Conservation (phyloP, 768 basidiomycete genomes). For the Kwoniella heveanensis region DNA sequence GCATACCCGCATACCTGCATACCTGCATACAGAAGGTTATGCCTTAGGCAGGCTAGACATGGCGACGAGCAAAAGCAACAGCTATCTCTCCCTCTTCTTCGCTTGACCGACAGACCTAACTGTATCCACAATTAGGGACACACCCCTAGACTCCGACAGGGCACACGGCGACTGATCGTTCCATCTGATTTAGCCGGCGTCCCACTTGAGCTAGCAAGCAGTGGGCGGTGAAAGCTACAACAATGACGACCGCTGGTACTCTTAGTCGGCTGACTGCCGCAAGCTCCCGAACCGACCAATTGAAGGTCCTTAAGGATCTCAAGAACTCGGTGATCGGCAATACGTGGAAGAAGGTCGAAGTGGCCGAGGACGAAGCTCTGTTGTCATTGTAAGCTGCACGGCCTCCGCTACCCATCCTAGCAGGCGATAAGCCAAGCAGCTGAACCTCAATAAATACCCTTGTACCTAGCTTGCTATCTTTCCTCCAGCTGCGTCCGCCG, state of each 20-base stretch:
- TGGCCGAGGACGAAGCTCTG: constrained; percentile 41
- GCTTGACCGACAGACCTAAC: no score
- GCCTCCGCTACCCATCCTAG: neutral
- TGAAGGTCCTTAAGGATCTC: constrained; percentile 46
- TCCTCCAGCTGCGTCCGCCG: constrained; percentile 14
- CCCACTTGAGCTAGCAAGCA: no score
- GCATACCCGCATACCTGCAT: no score
- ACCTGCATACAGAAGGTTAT: no score
- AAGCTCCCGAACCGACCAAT: constrained; percentile 13
- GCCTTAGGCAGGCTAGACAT: no score
- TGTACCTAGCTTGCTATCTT: constrained; percentile 15
- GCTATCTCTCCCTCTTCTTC: no score
- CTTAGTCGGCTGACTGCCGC: neutral
- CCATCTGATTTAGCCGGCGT: no score
- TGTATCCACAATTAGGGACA: no score
- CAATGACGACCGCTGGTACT: constrained; percentile 4
- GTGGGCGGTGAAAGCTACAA: no score
- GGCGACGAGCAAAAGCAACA: no score
- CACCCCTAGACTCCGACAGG: no score
- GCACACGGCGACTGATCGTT: no score
- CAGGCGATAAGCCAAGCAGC: neutral
- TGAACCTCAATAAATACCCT: neutral
- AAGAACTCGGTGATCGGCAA: constrained; percentile 56
- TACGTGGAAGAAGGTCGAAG: constrained; percentile 51
- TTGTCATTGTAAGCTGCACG: constrained; percentile 31